These are phyloP conservation scores for Solanum etuberosum DNA, from an alignment of 257 asterid genomes.

Conservation along the genomic window DNA sequence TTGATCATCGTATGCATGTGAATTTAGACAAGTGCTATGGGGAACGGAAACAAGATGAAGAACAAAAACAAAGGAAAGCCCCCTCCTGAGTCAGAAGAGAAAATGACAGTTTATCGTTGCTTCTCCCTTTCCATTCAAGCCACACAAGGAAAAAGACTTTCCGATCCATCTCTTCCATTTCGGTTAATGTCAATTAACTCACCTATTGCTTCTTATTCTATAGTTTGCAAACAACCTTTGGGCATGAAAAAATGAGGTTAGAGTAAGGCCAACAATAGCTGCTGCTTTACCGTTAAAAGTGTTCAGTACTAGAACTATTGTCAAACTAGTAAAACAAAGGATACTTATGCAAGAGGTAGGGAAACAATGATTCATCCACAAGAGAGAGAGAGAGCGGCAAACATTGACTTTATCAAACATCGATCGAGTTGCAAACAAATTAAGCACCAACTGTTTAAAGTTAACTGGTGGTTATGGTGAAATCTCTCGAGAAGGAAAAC, in stretches of 20 bases:
- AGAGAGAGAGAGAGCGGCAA: neutral
- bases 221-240: neutral
- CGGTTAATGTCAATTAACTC: neutral
- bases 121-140: neutral
- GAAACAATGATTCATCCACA: neutral
- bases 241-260: neutral
- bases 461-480: neutral
- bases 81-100: neutral
- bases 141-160: neutral
- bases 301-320: too few species aligned
- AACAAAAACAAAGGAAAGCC: neutral
- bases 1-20: neutral
- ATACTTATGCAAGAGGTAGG: neutral
- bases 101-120: neutral
- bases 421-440: neutral
- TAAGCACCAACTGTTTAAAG: neutral
- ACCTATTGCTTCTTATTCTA: neutral
- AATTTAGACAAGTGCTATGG: neutral
- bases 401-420: neutral
- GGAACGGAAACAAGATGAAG: neutral
- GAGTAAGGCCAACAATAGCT: neutral
- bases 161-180: neutral
- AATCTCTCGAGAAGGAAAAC: neutral
- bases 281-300: neutral
- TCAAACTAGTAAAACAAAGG: neutral